Percentiles rank a stretch among this genome's conserved stretches.
Conservation (phyloP, 371 early-diverging fungal species). For the Mycotypha africana region DNA sequence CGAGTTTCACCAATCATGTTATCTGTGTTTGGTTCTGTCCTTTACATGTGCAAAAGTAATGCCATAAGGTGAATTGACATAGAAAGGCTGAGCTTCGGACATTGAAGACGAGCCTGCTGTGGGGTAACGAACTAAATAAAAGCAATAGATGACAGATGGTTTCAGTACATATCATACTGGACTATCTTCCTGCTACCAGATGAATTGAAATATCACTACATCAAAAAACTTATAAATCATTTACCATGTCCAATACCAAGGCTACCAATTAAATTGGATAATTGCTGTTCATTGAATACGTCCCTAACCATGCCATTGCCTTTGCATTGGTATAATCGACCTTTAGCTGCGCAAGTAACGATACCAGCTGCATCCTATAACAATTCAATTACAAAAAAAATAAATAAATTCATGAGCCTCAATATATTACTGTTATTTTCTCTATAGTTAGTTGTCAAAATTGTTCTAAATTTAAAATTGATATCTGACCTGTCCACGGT, state of each 20-base stretch:
- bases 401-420: too few species aligned
- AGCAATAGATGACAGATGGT: background rate
- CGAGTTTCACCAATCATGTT: too few species aligned
- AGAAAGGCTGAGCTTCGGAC: slow-evolving; percentile 98
- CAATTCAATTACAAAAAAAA: background rate
- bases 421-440: too few species aligned
- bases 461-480: too few species aligned
- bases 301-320: slow-evolving; percentile 98
- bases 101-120: slow-evolving; percentile 92
- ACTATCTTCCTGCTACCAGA: too few species aligned
- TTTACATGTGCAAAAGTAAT: slow-evolving; percentile 93
- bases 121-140: slow-evolving; percentile 84
- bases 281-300: slow-evolving; percentile 79
- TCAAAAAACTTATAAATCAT: background rate
- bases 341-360: slow-evolving; percentile 92
- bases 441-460: too few species aligned
- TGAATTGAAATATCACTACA: background rate
- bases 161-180: too few species aligned
- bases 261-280: slow-evolving; percentile 73
- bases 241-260: slow-evolving; percentile 97
- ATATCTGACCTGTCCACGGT: slow-evolving; percentile 99
- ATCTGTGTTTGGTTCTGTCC: too few species aligned
- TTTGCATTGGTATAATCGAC: slow-evolving; percentile 95
- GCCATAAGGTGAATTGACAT: slow-evolving; percentile 98
- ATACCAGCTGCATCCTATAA: slow-evolving; percentile 96